phyloP scores from a whole-genome alignment of 129 eudicot species.

The Logfia minima region DNA sequence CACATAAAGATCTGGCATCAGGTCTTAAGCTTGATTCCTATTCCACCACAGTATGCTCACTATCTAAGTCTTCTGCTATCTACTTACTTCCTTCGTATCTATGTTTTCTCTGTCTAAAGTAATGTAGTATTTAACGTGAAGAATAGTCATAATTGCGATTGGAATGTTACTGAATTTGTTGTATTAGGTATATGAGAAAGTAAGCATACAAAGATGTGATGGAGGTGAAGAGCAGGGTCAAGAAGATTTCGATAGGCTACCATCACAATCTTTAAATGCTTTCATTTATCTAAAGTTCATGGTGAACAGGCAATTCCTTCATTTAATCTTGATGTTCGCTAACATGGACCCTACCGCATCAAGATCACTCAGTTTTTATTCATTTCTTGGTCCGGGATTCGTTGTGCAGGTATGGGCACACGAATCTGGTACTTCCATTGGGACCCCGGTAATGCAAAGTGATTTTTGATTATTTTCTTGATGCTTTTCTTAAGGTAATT shows the following conservation, averaged over 20 bases:
- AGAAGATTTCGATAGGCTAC: constrained; percentile 66
- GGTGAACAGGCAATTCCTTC: constrained; percentile 66
- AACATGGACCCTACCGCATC: not conserved
- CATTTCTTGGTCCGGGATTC: not conserved
- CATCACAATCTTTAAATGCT: constrained; percentile 78
- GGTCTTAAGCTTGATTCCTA: constrained; percentile 86
- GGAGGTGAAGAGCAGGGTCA: constrained; percentile 37
- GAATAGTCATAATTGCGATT: not conserved
- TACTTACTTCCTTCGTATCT: not conserved
- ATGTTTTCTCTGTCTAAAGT: not conserved
- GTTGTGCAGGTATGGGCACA: constrained; percentile 76
- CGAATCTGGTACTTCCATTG: constrained; percentile 78
- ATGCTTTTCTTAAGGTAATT: constrained; percentile 64
- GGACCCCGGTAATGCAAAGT: constrained; percentile 87
- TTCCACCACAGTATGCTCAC: constrained; percentile 61
- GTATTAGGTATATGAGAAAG: constrained; percentile 72
- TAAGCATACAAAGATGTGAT: constrained; percentile 80
- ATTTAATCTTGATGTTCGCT: not conserved
- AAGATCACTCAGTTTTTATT: not conserved
- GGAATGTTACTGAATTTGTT: not conserved
- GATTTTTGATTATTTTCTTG: constrained; percentile 87
- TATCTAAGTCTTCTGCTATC: not conserved
- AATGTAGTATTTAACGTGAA: not conserved
- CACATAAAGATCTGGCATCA: constrained; percentile 90
- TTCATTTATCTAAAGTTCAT: constrained; percentile 92